Conservation (phyloP, 257 asterid genomes). For the Nicotiana attenuata region DNA sequence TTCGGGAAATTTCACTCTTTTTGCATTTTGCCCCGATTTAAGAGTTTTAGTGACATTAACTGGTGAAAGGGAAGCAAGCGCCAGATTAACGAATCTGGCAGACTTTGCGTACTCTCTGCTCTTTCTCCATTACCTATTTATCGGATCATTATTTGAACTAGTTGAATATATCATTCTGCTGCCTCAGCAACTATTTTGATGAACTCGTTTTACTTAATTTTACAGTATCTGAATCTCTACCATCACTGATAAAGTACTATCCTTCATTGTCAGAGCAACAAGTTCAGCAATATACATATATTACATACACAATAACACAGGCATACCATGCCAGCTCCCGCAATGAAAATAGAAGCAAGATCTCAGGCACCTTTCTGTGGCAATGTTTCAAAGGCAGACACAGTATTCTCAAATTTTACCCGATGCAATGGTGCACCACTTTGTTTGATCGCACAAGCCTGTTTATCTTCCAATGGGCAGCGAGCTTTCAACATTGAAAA, state of each 20-base stretch:
- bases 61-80: background rate
- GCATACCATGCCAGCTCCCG: background rate
- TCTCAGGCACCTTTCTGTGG: constrained; percentile 86
- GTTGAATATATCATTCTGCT: background rate
- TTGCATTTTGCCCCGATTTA: too few species aligned
- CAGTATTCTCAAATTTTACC: constrained; percentile 82
- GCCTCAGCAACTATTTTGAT: background rate
- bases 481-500: constrained; percentile 93
- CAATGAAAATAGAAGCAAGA: background rate
- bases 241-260: background rate
- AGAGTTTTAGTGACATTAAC: background rate
- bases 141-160: background rate
- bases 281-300: background rate
- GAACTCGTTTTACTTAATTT: background rate
- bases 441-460: constrained; percentile 93
- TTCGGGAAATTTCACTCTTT: background rate
- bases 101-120: background rate
- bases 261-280: background rate
- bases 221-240: background rate
- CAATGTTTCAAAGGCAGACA: constrained; percentile 90
- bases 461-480: constrained; percentile 95
- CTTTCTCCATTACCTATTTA: background rate
- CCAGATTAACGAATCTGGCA: background rate
- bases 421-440: constrained; percentile 92
- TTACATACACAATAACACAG: background rate